These are phyloP conservation scores for Scedosporium boydii DNA, from an alignment of 2,329 filamentous ascomycete genomes.

Conservation along the genomic window DNA sequence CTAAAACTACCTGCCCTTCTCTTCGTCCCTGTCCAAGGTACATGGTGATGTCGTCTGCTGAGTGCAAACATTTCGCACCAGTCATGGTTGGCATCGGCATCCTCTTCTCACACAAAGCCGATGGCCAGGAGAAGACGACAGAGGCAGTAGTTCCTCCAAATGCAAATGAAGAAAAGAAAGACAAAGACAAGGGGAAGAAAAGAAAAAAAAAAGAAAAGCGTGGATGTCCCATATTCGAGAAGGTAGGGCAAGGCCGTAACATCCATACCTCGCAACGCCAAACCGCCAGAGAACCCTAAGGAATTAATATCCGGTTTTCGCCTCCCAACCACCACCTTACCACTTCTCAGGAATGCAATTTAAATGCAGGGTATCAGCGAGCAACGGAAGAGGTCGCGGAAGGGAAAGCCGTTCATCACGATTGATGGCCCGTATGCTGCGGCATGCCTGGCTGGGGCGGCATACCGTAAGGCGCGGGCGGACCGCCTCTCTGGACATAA, in stretches of 20 bases:
- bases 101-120: no score
- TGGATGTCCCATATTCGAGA: neutral
- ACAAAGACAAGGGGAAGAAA: neutral
- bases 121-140: neutral
- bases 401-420: constrained; percentile 34
- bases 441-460: constrained; percentile 69
- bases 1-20: no score
- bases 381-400: constrained; percentile 22
- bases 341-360: constrained; percentile 38
- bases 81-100: no score
- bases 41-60: no score
- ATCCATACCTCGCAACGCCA: constrained; percentile 32
- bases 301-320: constrained; percentile 21
- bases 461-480: constrained; percentile 63
- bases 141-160: neutral
- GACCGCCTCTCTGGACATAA: constrained; percentile 68
- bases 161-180: neutral
- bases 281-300: constrained; percentile 30
- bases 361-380: constrained; percentile 50
- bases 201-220: constrained; percentile 12
- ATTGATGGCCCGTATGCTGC: constrained; percentile 73
- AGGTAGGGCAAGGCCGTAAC: constrained; percentile 9
- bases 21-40: no score
- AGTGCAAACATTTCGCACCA: no score
- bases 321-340: constrained; percentile 13